Evolutionary conservation across 164 flowering plant genomes (phyloP).

Genomic region (Macadamia tetraphylla): DNA sequence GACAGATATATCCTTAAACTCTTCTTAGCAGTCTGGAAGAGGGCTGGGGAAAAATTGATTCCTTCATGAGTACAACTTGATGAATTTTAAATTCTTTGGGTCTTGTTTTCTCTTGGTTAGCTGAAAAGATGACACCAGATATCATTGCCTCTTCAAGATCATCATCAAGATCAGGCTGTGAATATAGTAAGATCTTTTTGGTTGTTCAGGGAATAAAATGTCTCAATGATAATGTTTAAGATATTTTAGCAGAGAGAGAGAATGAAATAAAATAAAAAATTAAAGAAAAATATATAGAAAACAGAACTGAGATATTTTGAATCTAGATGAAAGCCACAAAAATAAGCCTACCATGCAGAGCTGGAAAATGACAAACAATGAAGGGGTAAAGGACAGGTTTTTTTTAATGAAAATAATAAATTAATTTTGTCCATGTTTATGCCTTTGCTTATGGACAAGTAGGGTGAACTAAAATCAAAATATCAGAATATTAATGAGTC

Average conservation of each 20-base stretch:
- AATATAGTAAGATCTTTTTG: not conserved
- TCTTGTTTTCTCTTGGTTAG: constrained; percentile 3
- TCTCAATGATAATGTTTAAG: not conserved
- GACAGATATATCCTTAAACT: constrained; percentile 3
- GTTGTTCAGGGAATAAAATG: not conserved
- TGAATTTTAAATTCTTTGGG: not conserved
- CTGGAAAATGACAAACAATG: not conserved
- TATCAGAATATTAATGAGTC: constrained; percentile 6
- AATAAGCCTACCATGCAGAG: not conserved
- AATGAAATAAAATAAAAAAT: no score
- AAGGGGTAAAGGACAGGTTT: not conserved
- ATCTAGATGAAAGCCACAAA: not conserved
- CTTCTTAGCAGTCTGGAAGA: not conserved
- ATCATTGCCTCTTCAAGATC: not conserved
- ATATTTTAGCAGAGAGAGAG: not conserved
- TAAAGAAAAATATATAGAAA: no score
- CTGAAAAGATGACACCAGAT: constrained; percentile 1
- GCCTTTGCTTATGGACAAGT: not conserved
- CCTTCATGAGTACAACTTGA: not conserved
- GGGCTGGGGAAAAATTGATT: not conserved
- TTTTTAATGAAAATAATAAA: not conserved
- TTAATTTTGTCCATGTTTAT: constrained; percentile 4
- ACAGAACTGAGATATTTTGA: no score
- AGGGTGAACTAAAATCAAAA: not conserved
- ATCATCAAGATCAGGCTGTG: not conserved